Base-by-base conservation (phyloP, 441 rosid genomes). In the Adansonia rubrostipa region DNA sequence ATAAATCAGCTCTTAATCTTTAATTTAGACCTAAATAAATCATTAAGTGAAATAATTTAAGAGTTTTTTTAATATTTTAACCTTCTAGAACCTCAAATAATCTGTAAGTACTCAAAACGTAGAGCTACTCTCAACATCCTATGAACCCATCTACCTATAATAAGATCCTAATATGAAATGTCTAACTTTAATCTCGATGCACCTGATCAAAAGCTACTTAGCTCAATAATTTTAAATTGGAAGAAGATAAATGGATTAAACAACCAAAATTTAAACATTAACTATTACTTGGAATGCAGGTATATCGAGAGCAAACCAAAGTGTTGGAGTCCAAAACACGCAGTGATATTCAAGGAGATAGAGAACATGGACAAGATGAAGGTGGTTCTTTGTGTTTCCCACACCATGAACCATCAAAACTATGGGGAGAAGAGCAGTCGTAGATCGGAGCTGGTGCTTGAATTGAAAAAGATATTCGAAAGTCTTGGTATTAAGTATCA, bases 341-440 rank as follows among this genome's bases (percentile, higher is more conserved):
- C 61, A 1, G 22, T 89, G 15, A 5, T 83, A 20, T 80, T 87
- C 61, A 87, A 80, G 77, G 89, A 86, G 45, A 86, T 87, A 9
- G 89, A 86, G 80, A 84, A 85, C 15, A 47, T 84, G 80, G 68
- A 85, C 79, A 86, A 85, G 85, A 36, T 89, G 79, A 87, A 84
- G 62, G 65, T 89, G 76, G 58, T 51, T 0, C 58, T 87, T 14
- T 76, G 73, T 28, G 83, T 84, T 50, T 78, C 42, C 7, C 90
- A 89, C 79, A 89, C 92, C 28, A 88, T 88, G 57, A 88, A 88
- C 73, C 85, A 79, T 69, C 92, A 89, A 65, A 84, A 89, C 75
- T 86, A 19, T 70, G 86, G 84, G 1, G 90, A 85, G 33, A 84
- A 86, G 76, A 87, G 71, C 66, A 28, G 3, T 13, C 74, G 90